Evolutionary conservation across 192 early-diverging fungal genomes (phyloP), one percentile per base, ranked within the genome.

Genomic region (Backusella liffmaniae): DNA sequence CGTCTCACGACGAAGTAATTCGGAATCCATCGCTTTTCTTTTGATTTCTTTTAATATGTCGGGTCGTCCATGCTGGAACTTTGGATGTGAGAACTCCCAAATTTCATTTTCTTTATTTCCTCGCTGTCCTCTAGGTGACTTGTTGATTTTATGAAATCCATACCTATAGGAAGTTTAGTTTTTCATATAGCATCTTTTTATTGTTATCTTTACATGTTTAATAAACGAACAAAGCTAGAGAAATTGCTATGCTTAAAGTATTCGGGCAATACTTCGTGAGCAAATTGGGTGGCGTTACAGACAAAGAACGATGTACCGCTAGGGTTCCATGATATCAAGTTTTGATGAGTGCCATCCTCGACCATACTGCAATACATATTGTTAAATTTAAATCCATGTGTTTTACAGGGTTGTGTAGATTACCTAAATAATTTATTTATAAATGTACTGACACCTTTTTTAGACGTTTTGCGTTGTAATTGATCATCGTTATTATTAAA

Each of bases 201-300:
- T 21, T 13, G 4, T 13, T 4, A 37, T 37, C 72, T 86, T 83
- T 90, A 91, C 93, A 92, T 94, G 80, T 94, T 94, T 37, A 94
- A 86, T 81, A 92, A 91, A 74, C 95, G 90, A 76, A 97, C 95
- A 87, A 97, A 97, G 73, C 91, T 93, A 23, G 91, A 90, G 80
- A 95, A 95, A 78, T 96, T 96, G 81, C 93, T 95, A 84, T 96
- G 95, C 83, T 96, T 95, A 75, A 96, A 96, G 83, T 95, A 93
- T 79, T 94, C 94, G 41, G 95, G 94, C 49, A 97, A 84, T 32
- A 97, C 94, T 74, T 95, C 94, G 72, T 88, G 86, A 59, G 92
- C 89, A 74, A 97, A 96, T 77, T 95, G 93, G 84, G 91, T 91
- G 70, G 94, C 92, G 75, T 95, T 95, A 86, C 92, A 93, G 65